Evolutionary conservation across 192 early-diverging fungal genomes (phyloP), one percentile per base, ranked within the genome.

Genomic region (Entomortierella beljakovae): DNA sequence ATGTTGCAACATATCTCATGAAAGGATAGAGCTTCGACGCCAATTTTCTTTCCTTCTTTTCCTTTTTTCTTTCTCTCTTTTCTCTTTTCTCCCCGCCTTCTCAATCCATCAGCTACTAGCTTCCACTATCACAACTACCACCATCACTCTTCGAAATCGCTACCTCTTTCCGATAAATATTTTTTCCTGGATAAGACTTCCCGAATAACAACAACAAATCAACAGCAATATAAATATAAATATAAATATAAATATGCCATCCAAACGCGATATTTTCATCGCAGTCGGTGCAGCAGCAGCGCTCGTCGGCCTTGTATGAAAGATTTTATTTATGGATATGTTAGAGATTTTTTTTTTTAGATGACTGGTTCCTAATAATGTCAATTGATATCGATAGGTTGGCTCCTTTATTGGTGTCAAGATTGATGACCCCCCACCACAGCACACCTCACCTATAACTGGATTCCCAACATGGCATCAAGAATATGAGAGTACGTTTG

Each of bases 381-480:
- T 8, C 6, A 38, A 38, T 8, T 8, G 32, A 38, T n/a, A 31
- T 49, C 16, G 4, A 35, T 65, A 75, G 72, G 7, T 55, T 22
- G 48, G 50, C 15, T 67, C 64, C 1, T 75, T 67, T 23, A 35
- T 67, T 10, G 72, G 72, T 32, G 72, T 75, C 57, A 58, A 67
- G 3, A 0, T 75, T 13, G 16, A 9, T 35, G 34, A 67, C 33
- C 72, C 72, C 9, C 72, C 72, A 61, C 64, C 58, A 26, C 65
- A 77, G 35, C 60, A 68, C 53, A 68, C 28, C 20, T 68, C 65
- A 9, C 73, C 73, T 3, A 28, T 77, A 25, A 64, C 73, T 7
- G 60, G 64, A 22, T 77, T 57, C 48, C 73, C 73, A 23, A 77
- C 73, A n/a, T 77, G 73, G 73, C 73, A 77, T 28, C 52, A 77